Evolutionary conservation across 164 flowering plant genomes (phyloP).

Genomic region (Sedum album): DNA sequence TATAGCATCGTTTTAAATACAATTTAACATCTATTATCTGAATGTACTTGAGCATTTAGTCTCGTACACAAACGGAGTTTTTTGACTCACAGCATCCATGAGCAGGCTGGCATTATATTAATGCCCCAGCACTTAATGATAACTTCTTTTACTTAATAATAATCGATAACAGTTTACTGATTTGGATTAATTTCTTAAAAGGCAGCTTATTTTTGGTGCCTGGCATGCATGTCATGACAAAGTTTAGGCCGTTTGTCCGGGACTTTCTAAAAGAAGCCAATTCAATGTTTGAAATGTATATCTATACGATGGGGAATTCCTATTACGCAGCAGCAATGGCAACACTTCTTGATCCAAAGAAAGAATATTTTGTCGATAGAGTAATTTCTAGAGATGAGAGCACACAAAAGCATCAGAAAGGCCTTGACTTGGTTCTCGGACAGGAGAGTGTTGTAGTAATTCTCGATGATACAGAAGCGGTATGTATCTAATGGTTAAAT

Average conservation of each 20-base stretch:
- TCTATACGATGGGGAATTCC: conserved; percentile 80
- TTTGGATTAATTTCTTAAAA: conserved; percentile 30
- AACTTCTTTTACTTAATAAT: neutral
- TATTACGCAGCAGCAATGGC: conserved; percentile 75
- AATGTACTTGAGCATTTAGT: neutral
- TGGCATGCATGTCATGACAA: conserved; percentile 61
- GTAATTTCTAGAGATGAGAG: conserved; percentile 74
- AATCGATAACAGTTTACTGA: neutral
- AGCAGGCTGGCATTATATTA: neutral
- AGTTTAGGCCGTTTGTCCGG: conserved; percentile 76
- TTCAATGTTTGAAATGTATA: conserved; percentile 72
- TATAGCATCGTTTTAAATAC: neutral
- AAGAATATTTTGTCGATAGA: conserved; percentile 43
- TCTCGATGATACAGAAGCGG: conserved; percentile 83
- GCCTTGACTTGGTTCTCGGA: conserved; percentile 77
- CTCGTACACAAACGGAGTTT: neutral
- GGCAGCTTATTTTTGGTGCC: conserved; percentile 53
- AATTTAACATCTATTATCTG: neutral
- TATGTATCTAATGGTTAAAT: too few species aligned
- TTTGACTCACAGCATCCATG: neutral
- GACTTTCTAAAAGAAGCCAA: conserved; percentile 68
- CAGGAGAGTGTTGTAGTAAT: conserved; percentile 67
- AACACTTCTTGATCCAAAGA: conserved; percentile 58
- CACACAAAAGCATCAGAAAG: conserved; percentile 63
- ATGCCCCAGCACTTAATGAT: too few species aligned